Evolutionary conservation across 768 basidiomycete species (phyloP), one percentile per base, ranked within the genome.

Genomic region (Amanita thiersii): DNA sequence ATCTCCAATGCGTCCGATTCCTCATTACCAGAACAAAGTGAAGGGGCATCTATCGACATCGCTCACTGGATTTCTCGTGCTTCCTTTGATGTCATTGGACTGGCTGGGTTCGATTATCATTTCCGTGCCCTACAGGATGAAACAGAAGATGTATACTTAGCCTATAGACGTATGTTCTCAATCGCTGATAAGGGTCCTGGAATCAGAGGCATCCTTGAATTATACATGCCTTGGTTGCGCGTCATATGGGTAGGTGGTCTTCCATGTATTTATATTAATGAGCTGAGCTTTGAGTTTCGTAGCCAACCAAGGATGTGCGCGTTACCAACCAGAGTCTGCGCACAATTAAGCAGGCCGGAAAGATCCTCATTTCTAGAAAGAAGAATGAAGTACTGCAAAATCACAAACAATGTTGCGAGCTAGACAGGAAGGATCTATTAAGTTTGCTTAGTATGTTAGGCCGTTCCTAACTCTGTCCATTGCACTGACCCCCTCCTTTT

Each of bases 1-100:
- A 37, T 68, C 36, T 45, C 49, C 23, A 29, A 47, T 23, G 7
- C 39, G 30, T 41, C 35, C 26, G 19, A 23, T 20, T 6, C 38
- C 1, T n/a, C 44, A 10, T 42, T 46, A n/a, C 43, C 48, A 18
- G 46, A 47, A 15, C 36, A 41, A 21, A 25, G 30, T 30, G 14
- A 28, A 14, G 41, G 48, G 20, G 46, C 47, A 3, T 54, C 56
- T 4, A 54, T 81, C 39, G 76, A 81, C 46, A 62, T 79, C 15
- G 58, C 67, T 17, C 68, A 70, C 43, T 81, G 76, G 73, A 52
- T 79, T n/a, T 73, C 73, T 9, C 71, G 78, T 19, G 70, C 73
- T 0, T 72, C 78, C 1, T 74, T 83, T 43, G 80, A 83, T 48
- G 66, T 79, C 8, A 77, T 82, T 36, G 80, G 79, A 7, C 59